Conservation (phyloP, 2,329 filamentous ascomycete species). For the Microascus cirrosus region DNA sequence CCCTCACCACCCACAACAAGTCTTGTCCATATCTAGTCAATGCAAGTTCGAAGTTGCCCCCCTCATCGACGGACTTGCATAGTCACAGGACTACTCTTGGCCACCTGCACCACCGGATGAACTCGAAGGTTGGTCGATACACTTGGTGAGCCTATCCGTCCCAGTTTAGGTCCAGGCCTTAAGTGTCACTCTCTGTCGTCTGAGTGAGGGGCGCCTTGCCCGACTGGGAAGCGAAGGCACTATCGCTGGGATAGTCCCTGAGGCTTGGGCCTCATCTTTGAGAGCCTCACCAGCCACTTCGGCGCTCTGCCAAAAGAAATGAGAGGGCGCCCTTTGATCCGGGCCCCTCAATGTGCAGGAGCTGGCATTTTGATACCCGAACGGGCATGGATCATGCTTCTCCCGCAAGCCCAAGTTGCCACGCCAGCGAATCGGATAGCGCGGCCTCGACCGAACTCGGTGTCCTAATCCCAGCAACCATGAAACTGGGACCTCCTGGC, state of each 20-base stretch:
- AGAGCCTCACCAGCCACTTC: too few species aligned
- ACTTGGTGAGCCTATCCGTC: too few species aligned
- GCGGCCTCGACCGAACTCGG: background rate
- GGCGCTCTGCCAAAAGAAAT: too few species aligned
- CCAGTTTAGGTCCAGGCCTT: too few species aligned
- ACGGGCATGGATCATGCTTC: background rate
- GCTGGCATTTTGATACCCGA: background rate
- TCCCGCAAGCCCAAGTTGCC: background rate
- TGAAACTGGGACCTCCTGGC: background rate
- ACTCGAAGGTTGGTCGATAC: background rate
- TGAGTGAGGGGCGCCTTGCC: background rate
- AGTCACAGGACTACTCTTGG: slow-evolving; percentile 4
- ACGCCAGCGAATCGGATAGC: background rate
- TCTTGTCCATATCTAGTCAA: background rate
- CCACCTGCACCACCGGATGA: background rate
- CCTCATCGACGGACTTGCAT: background rate
- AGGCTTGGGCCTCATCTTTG: too few species aligned
- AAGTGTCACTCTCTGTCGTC: background rate
- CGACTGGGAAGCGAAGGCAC: too few species aligned
- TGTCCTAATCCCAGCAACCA: background rate
- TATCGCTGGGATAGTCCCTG: too few species aligned
- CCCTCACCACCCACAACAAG: slow-evolving; percentile 1
- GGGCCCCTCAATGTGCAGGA: background rate
- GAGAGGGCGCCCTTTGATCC: too few species aligned
- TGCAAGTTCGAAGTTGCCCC: background rate